These are phyloP conservation scores for Rosa persica DNA, from an alignment of 306 rosid genomes.

Conservation along the genomic window DNA sequence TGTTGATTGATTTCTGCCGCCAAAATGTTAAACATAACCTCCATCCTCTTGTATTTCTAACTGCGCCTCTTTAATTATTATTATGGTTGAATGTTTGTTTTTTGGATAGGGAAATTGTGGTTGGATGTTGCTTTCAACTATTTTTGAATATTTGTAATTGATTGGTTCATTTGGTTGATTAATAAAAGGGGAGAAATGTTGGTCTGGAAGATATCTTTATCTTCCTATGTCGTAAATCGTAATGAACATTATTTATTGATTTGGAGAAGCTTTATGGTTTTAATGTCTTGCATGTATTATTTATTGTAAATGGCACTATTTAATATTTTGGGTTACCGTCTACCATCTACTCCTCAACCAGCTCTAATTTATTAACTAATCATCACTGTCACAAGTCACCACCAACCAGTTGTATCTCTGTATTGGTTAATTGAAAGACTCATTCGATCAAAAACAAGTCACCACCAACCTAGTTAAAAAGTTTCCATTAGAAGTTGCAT, in stretches of 20 bases:
- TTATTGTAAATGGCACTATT: not conserved
- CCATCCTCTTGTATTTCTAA: too few species aligned
- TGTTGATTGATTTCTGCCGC: too few species aligned
- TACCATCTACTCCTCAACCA: not conserved
- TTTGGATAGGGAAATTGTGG: too few species aligned
- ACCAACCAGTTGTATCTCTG: too few species aligned
- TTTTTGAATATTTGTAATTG: not conserved
- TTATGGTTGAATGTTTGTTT: too few species aligned
- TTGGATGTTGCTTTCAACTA: not conserved
- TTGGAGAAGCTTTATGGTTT: not conserved
- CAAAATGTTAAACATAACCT: too few species aligned
- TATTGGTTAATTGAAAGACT: too few species aligned
- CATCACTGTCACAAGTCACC: slow-evolving; percentile 19
- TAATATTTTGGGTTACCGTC: slow-evolving; percentile 16
- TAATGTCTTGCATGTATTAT: not conserved
- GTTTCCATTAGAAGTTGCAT: slow-evolving; percentile 16
- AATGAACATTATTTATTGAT: not conserved
- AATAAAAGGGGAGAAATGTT: not conserved
- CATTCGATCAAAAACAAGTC: too few species aligned
- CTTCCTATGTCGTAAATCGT: not conserved
- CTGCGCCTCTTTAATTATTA: too few species aligned
- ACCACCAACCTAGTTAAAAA: not conserved
- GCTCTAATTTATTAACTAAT: slow-evolving; percentile 14
- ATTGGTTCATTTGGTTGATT: not conserved
- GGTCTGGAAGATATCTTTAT: not conserved